These are phyloP conservation scores for Guyanaporus albipodus DNA, from an alignment of 768 basidiomycete species.

Conservation along the genomic window DNA sequence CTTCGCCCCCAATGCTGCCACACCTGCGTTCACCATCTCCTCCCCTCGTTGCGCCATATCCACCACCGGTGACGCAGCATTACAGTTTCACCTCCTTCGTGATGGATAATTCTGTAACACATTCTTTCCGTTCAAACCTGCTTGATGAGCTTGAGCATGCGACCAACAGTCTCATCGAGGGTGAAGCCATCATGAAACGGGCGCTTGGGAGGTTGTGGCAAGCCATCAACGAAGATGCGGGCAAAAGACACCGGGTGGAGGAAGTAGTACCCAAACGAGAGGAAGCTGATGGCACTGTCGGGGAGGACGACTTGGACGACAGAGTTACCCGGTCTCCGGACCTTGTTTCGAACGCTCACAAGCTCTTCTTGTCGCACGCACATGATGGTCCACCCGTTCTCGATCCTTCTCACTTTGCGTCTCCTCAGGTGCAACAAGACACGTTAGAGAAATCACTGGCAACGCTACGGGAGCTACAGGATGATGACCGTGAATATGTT, in stretches of 20 bases:
- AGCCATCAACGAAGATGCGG: constrained; percentile 69
- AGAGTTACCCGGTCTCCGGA: constrained; percentile 61
- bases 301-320: constrained; percentile 36
- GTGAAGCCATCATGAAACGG: constrained; percentile 66
- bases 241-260: constrained; percentile 32
- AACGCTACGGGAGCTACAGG: constrained; percentile 73
- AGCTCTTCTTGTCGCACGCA: constrained; percentile 57
- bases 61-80: constrained; percentile 62
- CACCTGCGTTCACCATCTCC: constrained; percentile 79
- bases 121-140: constrained; percentile 75
- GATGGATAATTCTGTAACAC: constrained; percentile 78
- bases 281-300: constrained; percentile 56
- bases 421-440: constrained; percentile 63
- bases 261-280: constrained; percentile 63
- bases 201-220: constrained; percentile 82
- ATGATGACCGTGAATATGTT: constrained; percentile 83
- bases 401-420: constrained; percentile 61
- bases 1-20: constrained; percentile 68
- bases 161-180: constrained; percentile 81
- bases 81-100: constrained; percentile 80
- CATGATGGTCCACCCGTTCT: constrained; percentile 44
- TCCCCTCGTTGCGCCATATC: constrained; percentile 73
- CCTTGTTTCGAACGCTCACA: constrained; percentile 60
- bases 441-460: constrained; percentile 72
- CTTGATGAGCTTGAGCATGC: constrained; percentile 78